phyloP scores from a whole-genome alignment of 805 yeast species.

The Candida gorgasii region DNA sequence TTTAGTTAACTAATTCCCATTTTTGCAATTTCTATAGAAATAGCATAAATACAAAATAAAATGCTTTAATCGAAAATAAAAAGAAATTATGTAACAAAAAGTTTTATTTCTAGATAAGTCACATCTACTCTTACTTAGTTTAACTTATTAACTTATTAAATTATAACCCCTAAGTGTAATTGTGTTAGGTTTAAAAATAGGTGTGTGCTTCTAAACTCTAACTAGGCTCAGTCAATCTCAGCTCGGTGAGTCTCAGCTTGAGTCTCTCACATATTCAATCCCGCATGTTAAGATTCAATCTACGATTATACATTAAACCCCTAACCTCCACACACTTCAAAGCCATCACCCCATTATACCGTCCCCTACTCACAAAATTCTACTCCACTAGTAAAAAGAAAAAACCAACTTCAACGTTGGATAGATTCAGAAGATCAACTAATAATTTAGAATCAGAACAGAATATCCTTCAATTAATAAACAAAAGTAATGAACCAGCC shows the following conservation, averaged over 20 bases:
- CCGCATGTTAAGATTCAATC: neutral
- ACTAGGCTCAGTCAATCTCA: neutral
- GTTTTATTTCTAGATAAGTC: too few species aligned
- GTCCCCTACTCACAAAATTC: constrained; percentile 1
- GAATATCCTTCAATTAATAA: constrained; percentile 26
- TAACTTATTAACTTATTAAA: too few species aligned
- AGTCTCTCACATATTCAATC: neutral
- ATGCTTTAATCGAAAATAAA: too few species aligned
- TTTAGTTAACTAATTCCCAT: too few species aligned
- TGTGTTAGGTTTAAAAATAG: too few species aligned
- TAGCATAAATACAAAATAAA: too few species aligned
- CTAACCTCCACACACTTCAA: neutral
- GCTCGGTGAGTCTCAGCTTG: neutral
- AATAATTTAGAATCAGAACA: constrained; percentile 25
- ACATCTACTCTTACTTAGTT: too few species aligned
- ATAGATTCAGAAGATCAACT: constrained; percentile 28
- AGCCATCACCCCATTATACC: neutral
- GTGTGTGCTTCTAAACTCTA: too few species aligned
- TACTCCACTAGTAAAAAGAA: constrained; percentile 14
- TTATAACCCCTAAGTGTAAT: too few species aligned
- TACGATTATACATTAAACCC: neutral
- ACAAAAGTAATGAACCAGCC: constrained; percentile 19
- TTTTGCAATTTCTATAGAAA: too few species aligned
- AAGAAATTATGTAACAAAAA: too few species aligned
- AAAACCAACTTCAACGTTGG: constrained; percentile 28